Conservation (phyloP, 2,329 filamentous ascomycete genomes). For the Escovopsis weberi region DNA sequence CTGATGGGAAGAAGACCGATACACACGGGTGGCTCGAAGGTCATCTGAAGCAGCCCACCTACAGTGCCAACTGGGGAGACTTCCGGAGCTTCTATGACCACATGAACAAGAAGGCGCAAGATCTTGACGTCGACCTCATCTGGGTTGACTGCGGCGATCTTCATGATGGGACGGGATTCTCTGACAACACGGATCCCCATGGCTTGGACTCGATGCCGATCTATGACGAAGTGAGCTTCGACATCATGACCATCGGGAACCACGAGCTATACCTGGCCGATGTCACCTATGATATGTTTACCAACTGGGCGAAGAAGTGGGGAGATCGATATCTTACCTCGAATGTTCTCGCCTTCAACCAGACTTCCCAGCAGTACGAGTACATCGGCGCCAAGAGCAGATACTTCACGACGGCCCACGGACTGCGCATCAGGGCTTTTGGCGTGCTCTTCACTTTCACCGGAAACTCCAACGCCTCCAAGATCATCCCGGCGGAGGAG, state of each 20-base stretch:
- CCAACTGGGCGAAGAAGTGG: conserved; percentile 42
- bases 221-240: conserved; percentile 27
- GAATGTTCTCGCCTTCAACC: conserved; percentile 29
- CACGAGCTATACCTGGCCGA: conserved; percentile 51
- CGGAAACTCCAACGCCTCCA: conserved; percentile 47
- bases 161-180: conserved; percentile 51
- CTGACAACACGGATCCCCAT: conserved; percentile 43
- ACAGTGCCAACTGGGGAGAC: conserved; percentile 53
- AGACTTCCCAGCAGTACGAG: conserved; percentile 22
- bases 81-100: conserved; percentile 44
- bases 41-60: conserved; percentile 46
- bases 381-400: conserved; percentile 29
- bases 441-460: conserved; percentile 32
- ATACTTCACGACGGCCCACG: conserved; percentile 28
- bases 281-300: conserved; percentile 47
- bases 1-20: conserved; percentile 41
- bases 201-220: conserved; percentile 37
- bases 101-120: conserved; percentile 43
- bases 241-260: conserved; percentile 35
- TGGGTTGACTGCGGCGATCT: conserved; percentile 49
- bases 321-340: conserved; percentile 30
- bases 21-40: conserved; percentile 48
- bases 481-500: conserved; percentile 38
- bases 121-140: conserved; percentile 43
- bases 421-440: conserved; percentile 29